These are phyloP conservation scores for Aureobasidium leucospermi DNA, from an alignment of 2,329 filamentous ascomycete species.

Conservation along the genomic window DNA sequence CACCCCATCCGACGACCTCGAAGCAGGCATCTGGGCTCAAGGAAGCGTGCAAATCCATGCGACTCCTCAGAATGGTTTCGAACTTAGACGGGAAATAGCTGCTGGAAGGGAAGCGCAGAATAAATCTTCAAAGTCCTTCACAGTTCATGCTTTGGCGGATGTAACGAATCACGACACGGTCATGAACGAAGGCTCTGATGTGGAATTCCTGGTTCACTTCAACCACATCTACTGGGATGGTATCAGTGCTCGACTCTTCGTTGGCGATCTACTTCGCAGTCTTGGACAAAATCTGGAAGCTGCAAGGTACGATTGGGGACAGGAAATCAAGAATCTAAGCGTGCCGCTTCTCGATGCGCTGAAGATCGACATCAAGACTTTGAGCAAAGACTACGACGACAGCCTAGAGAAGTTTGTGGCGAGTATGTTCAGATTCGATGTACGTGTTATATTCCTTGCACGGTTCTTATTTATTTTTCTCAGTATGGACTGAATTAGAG, in stretches of 20 bases:
- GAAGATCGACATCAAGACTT: background rate
- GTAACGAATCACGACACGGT: background rate
- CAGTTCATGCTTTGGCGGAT: background rate
- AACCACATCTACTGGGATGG: slow-evolving; percentile 8
- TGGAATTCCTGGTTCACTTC: background rate
- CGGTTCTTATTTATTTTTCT: too few relatives aligned
- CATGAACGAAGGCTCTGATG: background rate
- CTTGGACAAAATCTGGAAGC: background rate
- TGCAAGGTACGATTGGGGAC: background rate
- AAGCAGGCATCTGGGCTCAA: background rate
- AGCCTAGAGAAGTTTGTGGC: background rate
- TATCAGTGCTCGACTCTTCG: background rate
- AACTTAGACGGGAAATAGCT: background rate
- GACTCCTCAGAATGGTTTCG: background rate
- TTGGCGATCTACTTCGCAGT: background rate
- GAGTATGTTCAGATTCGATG: background rate
- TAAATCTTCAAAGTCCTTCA: background rate
- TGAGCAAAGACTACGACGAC: background rate
- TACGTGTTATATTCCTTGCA: too few relatives aligned
- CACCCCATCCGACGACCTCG: background rate
- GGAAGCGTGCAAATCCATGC: background rate
- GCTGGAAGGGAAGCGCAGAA: background rate
- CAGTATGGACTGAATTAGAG: too few relatives aligned
- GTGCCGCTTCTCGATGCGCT: background rate
- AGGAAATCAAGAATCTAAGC: background rate